Evolutionary conservation across 208 protist genomes (phyloP).

Genomic region (Leishmania lainsoni): DNA sequence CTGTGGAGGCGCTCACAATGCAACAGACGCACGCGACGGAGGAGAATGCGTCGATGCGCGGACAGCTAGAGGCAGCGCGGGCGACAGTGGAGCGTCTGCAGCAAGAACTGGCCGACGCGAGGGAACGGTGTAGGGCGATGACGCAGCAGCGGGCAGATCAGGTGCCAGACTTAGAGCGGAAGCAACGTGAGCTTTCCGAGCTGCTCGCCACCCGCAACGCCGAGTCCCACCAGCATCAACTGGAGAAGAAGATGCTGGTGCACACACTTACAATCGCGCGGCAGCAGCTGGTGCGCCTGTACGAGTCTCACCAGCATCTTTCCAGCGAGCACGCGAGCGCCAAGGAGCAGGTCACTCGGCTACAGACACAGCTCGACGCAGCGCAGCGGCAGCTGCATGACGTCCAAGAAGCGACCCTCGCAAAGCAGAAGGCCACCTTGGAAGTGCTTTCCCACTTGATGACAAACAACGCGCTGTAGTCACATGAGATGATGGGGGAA

Average conservation of each 20-base stretch:
- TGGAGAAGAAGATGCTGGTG: constrained; percentile 42
- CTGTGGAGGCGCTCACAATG: constrained; percentile 33
- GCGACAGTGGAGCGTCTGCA: constrained; percentile 19
- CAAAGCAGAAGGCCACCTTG: constrained; percentile 53
- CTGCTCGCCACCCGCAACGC: constrained; percentile 30
- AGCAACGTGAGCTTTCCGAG: constrained; percentile 27
- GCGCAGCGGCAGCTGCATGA: constrained; percentile 36
- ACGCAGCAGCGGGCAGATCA: constrained; percentile 18
- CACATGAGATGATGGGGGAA: neutral
- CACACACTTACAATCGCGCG: constrained; percentile 36
- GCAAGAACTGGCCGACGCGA: constrained; percentile 19
- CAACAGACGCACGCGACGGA: constrained; percentile 37
- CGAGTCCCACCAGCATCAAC: constrained; percentile 28
- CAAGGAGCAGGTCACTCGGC: constrained; percentile 16
- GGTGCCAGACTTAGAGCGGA: constrained; percentile 22
- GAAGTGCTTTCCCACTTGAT: constrained; percentile 64
- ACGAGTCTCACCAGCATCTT: constrained; percentile 28
- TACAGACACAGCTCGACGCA: constrained; percentile 32
- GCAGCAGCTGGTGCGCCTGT: constrained; percentile 49
- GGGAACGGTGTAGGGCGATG: neutral
- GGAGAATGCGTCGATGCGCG: constrained; percentile 29
- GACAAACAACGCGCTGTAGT: constrained; percentile 17
- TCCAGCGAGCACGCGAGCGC: constrained; percentile 5
- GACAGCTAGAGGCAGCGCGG: constrained; percentile 31
- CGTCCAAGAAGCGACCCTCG: constrained; percentile 38